Conservation (phyloP, 176 grass and related monocot genomes). For the Aegilops sharonensis region DNA sequence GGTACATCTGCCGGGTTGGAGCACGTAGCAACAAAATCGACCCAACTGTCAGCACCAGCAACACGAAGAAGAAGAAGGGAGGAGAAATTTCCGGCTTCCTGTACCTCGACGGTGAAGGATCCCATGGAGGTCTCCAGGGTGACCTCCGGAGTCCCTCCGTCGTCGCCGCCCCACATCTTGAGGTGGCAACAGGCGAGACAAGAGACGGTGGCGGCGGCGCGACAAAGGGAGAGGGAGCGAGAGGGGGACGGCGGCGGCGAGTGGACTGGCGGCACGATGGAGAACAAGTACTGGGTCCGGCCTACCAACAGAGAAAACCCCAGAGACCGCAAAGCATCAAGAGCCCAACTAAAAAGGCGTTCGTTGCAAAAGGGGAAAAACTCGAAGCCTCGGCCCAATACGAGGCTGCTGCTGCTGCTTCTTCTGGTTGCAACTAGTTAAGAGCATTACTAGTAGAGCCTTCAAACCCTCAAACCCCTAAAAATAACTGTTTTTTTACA, state of each 20-base stretch:
- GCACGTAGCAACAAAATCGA: neutral
- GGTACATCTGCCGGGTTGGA: slow-evolving; percentile 64
- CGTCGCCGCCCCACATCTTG: slow-evolving; percentile 58
- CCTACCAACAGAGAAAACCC: neutral
- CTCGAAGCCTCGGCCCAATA: neutral
- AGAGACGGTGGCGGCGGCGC: neutral
- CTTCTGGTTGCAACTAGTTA: no score
- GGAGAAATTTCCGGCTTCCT: neutral
- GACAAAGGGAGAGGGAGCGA: neutral
- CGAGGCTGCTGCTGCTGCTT: no score
- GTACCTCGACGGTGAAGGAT: slow-evolving; percentile 78
- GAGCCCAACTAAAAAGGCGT: neutral
- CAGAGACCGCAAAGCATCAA: neutral
- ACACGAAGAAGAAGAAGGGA: neutral
- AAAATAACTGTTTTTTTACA: no score
- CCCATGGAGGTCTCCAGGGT: slow-evolving; percentile 93
- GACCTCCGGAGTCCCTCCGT: slow-evolving; percentile 73
- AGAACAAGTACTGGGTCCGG: neutral
- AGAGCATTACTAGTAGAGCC: no score
- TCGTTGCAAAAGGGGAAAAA: neutral
- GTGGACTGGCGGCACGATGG: neutral
- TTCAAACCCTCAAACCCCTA: no score
- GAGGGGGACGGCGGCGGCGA: neutral
- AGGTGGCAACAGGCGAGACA: neutral
- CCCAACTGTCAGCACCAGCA: slow-evolving; percentile 9